Conservation (phyloP, 169 alveolate species). For the Eimeria acervulina region DNA sequence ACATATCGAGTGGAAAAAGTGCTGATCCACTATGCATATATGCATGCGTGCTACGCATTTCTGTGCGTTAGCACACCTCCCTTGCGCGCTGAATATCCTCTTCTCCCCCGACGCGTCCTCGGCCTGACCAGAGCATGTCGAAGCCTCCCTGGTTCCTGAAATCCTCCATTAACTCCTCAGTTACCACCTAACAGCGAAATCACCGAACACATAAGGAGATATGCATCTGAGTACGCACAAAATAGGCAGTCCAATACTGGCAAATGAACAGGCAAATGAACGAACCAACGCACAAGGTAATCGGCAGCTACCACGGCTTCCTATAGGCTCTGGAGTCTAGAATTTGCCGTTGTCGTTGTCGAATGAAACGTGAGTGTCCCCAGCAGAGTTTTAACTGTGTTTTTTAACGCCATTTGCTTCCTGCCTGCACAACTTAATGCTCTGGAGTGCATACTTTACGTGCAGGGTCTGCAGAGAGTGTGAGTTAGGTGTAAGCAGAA, state of each 20-base stretch:
- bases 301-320: not conserved
- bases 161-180: conserved; percentile 95
- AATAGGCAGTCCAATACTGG: not conserved
- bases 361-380: conserved; percentile 4
- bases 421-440: not conserved
- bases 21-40: too few species aligned
- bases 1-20: not conserved
- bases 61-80: conserved; percentile 85
- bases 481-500: not conserved
- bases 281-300: not conserved
- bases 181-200: conserved; percentile 84
- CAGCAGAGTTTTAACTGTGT: not conserved
- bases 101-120: conserved; percentile 97
- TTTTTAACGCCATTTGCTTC: not conserved
- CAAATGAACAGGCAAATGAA: not conserved
- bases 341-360: conserved; percentile 1
- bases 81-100: conserved; percentile 94
- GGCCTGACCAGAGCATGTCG: conserved; percentile 99
- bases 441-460: not conserved
- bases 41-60: not conserved
- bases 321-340: not conserved
- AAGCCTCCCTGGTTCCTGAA: conserved; percentile 99
- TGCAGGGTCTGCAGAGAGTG: not conserved
- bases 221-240: not conserved
- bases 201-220: not conserved